Percentiles rank a stretch among this genome's conserved stretches.
Evolutionary conservation across 306 rosid species (phyloP).

Genomic region (Adenanthera pavonina): DNA sequence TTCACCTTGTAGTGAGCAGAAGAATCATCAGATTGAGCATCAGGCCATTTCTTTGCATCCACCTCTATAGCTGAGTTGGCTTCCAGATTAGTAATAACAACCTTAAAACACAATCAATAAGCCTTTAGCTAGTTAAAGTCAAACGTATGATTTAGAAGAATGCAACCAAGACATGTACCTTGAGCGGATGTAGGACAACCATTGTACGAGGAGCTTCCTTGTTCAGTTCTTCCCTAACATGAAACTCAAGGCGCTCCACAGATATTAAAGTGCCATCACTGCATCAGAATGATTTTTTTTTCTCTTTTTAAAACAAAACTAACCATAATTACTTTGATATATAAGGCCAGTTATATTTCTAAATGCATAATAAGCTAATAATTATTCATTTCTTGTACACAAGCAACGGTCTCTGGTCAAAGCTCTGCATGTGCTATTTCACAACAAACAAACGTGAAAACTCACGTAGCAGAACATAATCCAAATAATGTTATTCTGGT

Average conservation of each 20-base stretch:
- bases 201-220: slow-evolving; percentile 75
- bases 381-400: slow-evolving; percentile 3
- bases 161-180: slow-evolving; percentile 56
- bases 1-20: slow-evolving; percentile 87
- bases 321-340: slow-evolving; percentile 5
- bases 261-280: slow-evolving; percentile 93
- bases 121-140: slow-evolving; percentile 14
- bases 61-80: slow-evolving; percentile 68
- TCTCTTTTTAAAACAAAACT: background rate
- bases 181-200: slow-evolving; percentile 90
- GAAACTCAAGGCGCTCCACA: slow-evolving; percentile 86
- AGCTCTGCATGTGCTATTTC: slow-evolving; percentile 7
- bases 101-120: slow-evolving; percentile 52
- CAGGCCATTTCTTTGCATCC: slow-evolving; percentile 94
- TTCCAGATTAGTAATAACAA: slow-evolving; percentile 87
- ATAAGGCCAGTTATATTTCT: background rate
- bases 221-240: slow-evolving; percentile 93
- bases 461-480: background rate
- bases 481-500: background rate
- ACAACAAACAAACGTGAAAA: background rate
- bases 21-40: slow-evolving; percentile 72
- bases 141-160: slow-evolving; percentile 24
- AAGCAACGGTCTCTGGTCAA: background rate
- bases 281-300: slow-evolving; percentile 31
- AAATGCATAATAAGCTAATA: background rate